These are phyloP conservation scores for Ustulina deusta DNA, from an alignment of 2,329 filamentous ascomycete species.

Conservation along the genomic window DNA sequence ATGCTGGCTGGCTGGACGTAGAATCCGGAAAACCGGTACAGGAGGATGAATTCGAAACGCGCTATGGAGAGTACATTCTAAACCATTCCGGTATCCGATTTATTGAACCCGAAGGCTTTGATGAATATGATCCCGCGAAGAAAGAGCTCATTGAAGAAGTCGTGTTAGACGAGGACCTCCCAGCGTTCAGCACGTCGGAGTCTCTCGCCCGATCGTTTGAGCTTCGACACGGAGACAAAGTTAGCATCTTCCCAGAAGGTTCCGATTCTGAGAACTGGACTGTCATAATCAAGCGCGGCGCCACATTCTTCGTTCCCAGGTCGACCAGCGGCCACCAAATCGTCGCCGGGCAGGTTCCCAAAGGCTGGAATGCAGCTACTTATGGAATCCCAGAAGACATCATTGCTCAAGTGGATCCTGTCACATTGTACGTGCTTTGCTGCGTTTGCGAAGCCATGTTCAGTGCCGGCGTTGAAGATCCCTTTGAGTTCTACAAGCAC, in stretches of 20 bases:
- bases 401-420: constrained; percentile 95
- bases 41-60: constrained; percentile 95
- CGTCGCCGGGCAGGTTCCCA: constrained; percentile 95
- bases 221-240: constrained; percentile 96
- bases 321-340: constrained; percentile 95
- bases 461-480: constrained; percentile 94
- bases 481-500: constrained; percentile 99
- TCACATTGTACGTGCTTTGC: constrained; percentile 93
- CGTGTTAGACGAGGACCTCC: constrained; percentile 95
- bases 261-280: constrained; percentile 93
- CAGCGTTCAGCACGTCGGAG: constrained; percentile 96
- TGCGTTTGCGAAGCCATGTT: constrained; percentile 92
- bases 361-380: constrained; percentile 94
- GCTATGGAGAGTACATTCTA: constrained; percentile 96
- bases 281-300: constrained; percentile 94
- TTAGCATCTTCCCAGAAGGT: constrained; percentile 89
- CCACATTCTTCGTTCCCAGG: constrained; percentile 94
- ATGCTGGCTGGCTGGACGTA: constrained; percentile 95
- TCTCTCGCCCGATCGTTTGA: constrained; percentile 97
- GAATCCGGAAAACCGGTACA: constrained; percentile 96
- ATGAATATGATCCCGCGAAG: constrained; percentile 96
- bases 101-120: constrained; percentile 96
- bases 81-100: constrained; percentile 97
- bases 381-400: constrained; percentile 98
- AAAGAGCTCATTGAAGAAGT: constrained; percentile 98